These are phyloP conservation scores for Euphrasia arctica DNA, from an alignment of 305 asterid genomes.

Conservation along the genomic window DNA sequence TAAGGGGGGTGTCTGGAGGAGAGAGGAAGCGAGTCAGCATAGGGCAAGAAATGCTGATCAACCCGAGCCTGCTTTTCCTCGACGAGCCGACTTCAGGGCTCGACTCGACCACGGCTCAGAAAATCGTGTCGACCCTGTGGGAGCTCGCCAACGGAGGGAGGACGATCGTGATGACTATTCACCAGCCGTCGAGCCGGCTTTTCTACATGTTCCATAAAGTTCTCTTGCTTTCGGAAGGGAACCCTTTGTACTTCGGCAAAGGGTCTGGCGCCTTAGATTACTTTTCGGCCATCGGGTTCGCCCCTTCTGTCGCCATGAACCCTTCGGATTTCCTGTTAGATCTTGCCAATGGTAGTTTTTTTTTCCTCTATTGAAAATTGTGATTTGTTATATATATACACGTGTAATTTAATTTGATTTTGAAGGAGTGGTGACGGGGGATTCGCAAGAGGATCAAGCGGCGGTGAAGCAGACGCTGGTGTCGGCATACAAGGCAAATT, in stretches of 20 bases:
- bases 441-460: slow-evolving; percentile 48
- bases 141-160: slow-evolving; percentile 66
- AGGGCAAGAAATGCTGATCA: slow-evolving; percentile 87
- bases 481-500: slow-evolving; percentile 38
- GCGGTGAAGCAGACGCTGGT: slow-evolving; percentile 46
- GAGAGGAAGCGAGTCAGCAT: slow-evolving; percentile 88
- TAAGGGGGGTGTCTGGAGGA: slow-evolving; percentile 82
- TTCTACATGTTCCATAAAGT: slow-evolving; percentile 86
- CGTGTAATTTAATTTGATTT: neutral
- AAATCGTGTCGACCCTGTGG: slow-evolving; percentile 58
- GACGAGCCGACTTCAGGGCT: slow-evolving; percentile 94
- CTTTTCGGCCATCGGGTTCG: slow-evolving; percentile 53
- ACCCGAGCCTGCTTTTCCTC: slow-evolving; percentile 70
- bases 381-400: neutral
- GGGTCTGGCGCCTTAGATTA: slow-evolving; percentile 55
- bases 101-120: slow-evolving; percentile 84
- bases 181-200: slow-evolving; percentile 86
- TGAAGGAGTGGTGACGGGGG: slow-evolving; percentile 53
- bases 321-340: slow-evolving; percentile 89
- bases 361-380: neutral
- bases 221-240: slow-evolving; percentile 67
- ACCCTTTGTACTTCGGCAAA: slow-evolving; percentile 65
- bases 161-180: slow-evolving; percentile 79
- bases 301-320: slow-evolving; percentile 69
- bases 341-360: slow-evolving; percentile 71